Evolutionary conservation across 1,139 yeast species (phyloP), one percentile per base, ranked within the genome.

Genomic region (Magnusiomyces sp.): DNA sequence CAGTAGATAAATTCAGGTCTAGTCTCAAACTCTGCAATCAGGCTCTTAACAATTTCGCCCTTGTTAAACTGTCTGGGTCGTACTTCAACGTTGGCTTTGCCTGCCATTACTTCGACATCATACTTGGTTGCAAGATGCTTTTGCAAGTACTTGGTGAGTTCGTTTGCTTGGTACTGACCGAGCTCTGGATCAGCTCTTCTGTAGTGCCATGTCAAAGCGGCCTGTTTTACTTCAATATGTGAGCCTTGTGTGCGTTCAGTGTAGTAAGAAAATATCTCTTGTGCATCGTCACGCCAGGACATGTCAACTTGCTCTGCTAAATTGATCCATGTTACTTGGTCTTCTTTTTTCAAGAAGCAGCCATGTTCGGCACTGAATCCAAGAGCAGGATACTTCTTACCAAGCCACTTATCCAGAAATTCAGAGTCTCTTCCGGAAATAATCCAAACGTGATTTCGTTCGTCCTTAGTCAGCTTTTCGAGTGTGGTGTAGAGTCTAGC

Each of bases 351-450:
- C 76, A 92, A 77, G 62, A 92, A 94, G 62, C 97, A 90, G 10
- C 99, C 99, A 66, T 94, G 99, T 65, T 94, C 99, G 0, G 98
- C 97, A 53, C 94, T 82, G 52, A 94, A 73, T 1, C 97, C 97
- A 40, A 92, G 71, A 46, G 72, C 67, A 23, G 29, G 29, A 69
- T 56, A 77, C 75, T 45, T 77, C 62, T 17, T 53, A 16, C 97
- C 97, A 57, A 90, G 72, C 95, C 97, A 90, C 67, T 81, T 80
- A 58, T 85, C 95, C 59, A 94, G 74, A 64, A 94, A 94, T 46
- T 73, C 80, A 67, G 86, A 95, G 65, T 94, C 99, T 58, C 99
- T 80, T 5, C 99, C 99, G 42, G 95, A 84, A 54, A 94, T 90
- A 54, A 94, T 80, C 98, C 98, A 94, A 44, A 94, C 83, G 62